Base-by-base conservation (phyloP, 1,284 basidiomycete genomes). In the Boletus semigastroideus region DNA sequence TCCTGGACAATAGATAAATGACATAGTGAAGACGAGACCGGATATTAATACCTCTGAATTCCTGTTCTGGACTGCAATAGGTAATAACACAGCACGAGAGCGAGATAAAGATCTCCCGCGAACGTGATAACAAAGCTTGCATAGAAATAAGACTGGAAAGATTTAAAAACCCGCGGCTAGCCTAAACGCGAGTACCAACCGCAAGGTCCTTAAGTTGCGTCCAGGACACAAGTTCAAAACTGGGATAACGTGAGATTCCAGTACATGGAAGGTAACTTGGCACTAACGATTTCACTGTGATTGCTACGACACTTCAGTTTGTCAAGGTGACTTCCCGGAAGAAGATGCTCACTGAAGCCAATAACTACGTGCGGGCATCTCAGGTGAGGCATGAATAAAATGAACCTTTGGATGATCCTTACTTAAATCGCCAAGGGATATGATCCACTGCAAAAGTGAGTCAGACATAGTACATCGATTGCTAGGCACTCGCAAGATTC, bases 371-470 rank as follows among this genome's bases (percentile, higher is more conserved):
- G 46, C 19, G 6, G 5, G 46, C 30, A n/a, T 25, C 19, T 20
- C 33, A 28, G 46, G 41, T 61, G 20, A 55, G 44, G 7, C 12
- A 2, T 11, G 22, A 41, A 19, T 5, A 33, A 33, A 25, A 10
- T 5, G 3, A 20, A 1, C 3, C 4, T 31, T 22, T n/a, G 8
- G 38, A 16, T 3, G 28, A 28, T 27, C 59, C 74, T 39, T 59
- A 79, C 78, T 59, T 8, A 79, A 62, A 54, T 79, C 78, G 8
- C 68, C 60, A 19, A 66, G 46, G 11, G 78, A 78, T 34, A 77
- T 56, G 22, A 65, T 62, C 60, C 74, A 65, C 77, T 78, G 46
- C n/a, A 12, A 19, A 38, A 19, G 47, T 22, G 8, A 40, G 25
- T 59, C n/a, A 54, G 42, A 41, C 10, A 41, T 12, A 14, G 4